phyloP scores from a whole-genome alignment of 345 rosid genomes.

The Corymbia maculata region DNA sequence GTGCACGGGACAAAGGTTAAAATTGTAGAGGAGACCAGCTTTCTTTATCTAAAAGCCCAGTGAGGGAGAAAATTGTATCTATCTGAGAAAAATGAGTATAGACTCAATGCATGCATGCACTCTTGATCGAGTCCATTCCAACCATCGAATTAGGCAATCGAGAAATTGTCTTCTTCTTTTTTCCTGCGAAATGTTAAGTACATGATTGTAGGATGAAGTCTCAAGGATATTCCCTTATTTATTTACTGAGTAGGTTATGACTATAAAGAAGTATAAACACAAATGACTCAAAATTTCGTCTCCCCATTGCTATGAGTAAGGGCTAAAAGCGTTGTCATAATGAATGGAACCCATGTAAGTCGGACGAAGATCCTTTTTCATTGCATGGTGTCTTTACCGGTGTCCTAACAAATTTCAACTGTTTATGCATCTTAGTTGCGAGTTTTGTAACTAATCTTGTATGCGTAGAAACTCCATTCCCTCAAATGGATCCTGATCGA shows the following conservation, averaged over 20 bases:
- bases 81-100: background rate
- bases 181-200: background rate
- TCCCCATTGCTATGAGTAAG: background rate
- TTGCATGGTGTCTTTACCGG: background rate
- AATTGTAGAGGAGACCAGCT: background rate
- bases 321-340: rapidly evolving
- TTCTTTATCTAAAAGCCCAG: background rate
- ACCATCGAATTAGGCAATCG: background rate
- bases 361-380: background rate
- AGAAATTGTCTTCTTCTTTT: background rate
- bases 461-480: background rate
- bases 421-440: background rate
- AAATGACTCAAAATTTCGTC: background rate
- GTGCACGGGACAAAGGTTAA: background rate
- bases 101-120: background rate
- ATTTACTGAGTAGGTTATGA: background rate
- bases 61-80: background rate
- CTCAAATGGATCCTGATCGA: background rate
- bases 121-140: background rate
- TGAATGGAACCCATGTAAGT: background rate
- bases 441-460: background rate
- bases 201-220: background rate
- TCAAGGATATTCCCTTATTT: background rate
- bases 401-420: background rate
- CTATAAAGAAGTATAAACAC: background rate